Evolutionary conservation across 2,329 filamentous ascomycete genomes (phyloP), one percentile per base, ranked within the genome.

Genomic region (Nothomitra cinnamomea): DNA sequence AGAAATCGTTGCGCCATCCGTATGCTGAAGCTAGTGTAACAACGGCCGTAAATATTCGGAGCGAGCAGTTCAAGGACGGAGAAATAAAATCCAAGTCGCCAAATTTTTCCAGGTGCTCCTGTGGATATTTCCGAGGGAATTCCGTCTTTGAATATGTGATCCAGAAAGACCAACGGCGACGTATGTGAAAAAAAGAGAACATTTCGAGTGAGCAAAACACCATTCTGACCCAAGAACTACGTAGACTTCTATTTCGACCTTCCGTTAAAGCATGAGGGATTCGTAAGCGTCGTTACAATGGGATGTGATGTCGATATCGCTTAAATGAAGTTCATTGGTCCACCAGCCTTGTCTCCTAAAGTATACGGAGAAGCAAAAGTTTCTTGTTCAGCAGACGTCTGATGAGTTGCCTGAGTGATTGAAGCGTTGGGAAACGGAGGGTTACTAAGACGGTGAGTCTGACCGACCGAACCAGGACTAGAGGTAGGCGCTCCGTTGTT

Each of bases 1-100:
- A 28, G 45, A 35, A 35, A 19, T 35, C 24, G 25, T 49, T 35
- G 45, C 45, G 45, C 45, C 45, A 49, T 49, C 45, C 45, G 28
- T 32, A 32, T 32, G 28, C 45, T 24, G 25, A 49, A 32, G 45
- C 45, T 49, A 49, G 45, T 49, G 45, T 49, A 49, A 49, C 45
- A 49, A 35, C 45, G 45, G 45, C 45, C 45, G 45, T 49, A 28
- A 49, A 17, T 24, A 49, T 49, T 49, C 45, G 32, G 25, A 49
- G 45, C 45, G 32, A 49, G 22, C 12, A 32, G 45, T 49, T 49
- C n/a, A 49, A 49, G 45, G n/a, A 32, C 25, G 25, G 45, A 35
- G 32, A 49, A 49, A 49, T 24, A 49, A 35, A 49, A 49, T 49
- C 28, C 45, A 49, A n/a, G 25, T 49, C 45, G 32, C 15, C 24